Evolutionary conservation across 2,329 filamentous ascomycete species (phyloP).

Genomic region (Fusarium heterosporum): DNA sequence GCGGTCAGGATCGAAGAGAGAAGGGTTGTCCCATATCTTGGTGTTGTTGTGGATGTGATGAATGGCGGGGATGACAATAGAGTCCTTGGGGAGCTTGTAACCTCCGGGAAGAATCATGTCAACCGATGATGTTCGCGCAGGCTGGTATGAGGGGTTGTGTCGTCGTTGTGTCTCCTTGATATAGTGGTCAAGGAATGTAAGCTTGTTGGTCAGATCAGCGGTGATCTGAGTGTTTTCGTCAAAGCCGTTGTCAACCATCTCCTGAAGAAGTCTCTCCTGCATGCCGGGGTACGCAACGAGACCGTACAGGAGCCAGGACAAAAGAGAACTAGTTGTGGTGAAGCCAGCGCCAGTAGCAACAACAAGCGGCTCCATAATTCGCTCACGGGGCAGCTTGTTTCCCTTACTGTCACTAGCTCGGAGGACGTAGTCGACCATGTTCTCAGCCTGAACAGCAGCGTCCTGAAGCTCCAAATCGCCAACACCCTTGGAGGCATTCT

Average conservation of each 20-base stretch:
- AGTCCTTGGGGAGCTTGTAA: slow-evolving; percentile 64
- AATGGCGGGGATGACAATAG: slow-evolving; percentile 65
- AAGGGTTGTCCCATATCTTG: slow-evolving; percentile 67
- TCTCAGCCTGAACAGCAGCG: slow-evolving; percentile 62
- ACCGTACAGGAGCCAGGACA: slow-evolving; percentile 69
- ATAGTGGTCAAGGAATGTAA: slow-evolving; percentile 67
- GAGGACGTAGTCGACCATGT: slow-evolving; percentile 61
- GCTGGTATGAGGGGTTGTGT: slow-evolving; percentile 72
- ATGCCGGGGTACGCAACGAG: slow-evolving; percentile 65
- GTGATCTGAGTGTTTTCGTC: slow-evolving; percentile 58
- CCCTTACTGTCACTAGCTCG: slow-evolving; percentile 67
- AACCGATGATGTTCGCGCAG: slow-evolving; percentile 65
- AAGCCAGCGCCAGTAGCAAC: slow-evolving; percentile 69
- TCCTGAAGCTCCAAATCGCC: slow-evolving; percentile 59
- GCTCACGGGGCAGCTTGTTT: slow-evolving; percentile 60
- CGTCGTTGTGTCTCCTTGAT: slow-evolving; percentile 71
- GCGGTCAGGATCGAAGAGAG: slow-evolving; percentile 68
- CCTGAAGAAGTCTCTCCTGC: slow-evolving; percentile 68
- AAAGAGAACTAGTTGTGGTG: slow-evolving; percentile 68
- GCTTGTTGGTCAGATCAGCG: slow-evolving; percentile 59
- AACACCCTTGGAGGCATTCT: slow-evolving; percentile 51
- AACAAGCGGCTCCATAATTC: slow-evolving; percentile 53
- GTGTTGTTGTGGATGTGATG: slow-evolving; percentile 66
- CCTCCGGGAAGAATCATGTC: slow-evolving; percentile 70
- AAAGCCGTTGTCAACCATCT: slow-evolving; percentile 64